A percentile compares a stretch with the other conserved stretches of the same genome.
These are phyloP conservation scores for Xylogone sp. DNA, from an alignment of 2,329 filamentous ascomycete species.

Conservation along the genomic window DNA sequence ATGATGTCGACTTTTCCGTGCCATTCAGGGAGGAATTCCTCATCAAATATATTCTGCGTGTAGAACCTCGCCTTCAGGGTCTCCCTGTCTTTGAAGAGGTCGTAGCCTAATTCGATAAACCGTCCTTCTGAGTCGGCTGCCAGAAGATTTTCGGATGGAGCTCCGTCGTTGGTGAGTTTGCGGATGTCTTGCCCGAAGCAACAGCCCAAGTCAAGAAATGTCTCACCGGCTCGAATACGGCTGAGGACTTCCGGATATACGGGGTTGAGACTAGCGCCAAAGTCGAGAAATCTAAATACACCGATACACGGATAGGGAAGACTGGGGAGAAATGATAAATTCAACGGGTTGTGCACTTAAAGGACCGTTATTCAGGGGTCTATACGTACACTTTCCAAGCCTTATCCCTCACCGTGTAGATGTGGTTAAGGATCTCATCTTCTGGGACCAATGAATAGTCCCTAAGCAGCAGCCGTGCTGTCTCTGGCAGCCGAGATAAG, in stretches of 20 bases:
- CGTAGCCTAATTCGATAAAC: constrained; percentile 33
- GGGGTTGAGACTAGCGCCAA: constrained; percentile 5
- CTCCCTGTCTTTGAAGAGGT: constrained; percentile 32
- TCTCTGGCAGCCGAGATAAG: too few relatives aligned
- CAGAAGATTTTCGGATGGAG: constrained; percentile 23
- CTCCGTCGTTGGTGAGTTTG: constrained; percentile 32
- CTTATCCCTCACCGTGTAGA: too few relatives aligned
- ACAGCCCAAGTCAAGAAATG: constrained; percentile 34
- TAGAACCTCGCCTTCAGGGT: constrained; percentile 28
- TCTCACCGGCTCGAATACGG: constrained; percentile 8
- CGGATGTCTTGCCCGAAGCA: constrained; percentile 36
- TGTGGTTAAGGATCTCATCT: too few relatives aligned
- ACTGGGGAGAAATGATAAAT: too few relatives aligned
- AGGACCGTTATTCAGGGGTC: too few relatives aligned
- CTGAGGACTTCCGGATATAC: constrained; percentile 11
- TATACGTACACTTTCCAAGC: too few relatives aligned
- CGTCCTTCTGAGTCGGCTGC: constrained; percentile 28
- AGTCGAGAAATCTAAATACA: constrained; percentile 16
- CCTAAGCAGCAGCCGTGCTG: too few relatives aligned
- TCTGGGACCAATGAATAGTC: too few relatives aligned
- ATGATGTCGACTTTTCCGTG: constrained; percentile 24
- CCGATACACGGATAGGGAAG: constrained; percentile 21
- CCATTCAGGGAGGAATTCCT: constrained; percentile 26
- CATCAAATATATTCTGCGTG: constrained; percentile 29
- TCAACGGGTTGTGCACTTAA: too few relatives aligned